These are phyloP conservation scores for Stagonosporopsis tanaceti DNA, from an alignment of 2,329 filamentous ascomycete species.

Conservation along the genomic window DNA sequence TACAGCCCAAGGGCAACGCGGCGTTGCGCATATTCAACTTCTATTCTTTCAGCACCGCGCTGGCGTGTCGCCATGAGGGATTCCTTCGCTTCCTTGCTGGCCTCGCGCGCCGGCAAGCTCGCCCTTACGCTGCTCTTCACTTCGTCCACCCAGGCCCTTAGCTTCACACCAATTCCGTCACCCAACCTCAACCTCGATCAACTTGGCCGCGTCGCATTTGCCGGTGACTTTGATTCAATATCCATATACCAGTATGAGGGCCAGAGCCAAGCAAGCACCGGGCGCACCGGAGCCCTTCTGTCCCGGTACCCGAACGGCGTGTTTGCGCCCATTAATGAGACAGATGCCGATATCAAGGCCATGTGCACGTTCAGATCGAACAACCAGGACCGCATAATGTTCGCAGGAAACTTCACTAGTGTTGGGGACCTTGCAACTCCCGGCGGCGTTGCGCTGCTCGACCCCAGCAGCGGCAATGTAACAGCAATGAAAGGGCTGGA, in stretches of 20 bases:
- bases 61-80: constrained; percentile 48
- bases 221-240: constrained; percentile 89
- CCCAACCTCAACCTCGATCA: constrained; percentile 79
- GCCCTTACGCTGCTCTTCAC: constrained; percentile 46
- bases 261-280: constrained; percentile 74
- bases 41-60: constrained; percentile 33
- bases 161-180: constrained; percentile 68
- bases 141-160: constrained; percentile 46
- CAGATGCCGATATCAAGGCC: constrained; percentile 84
- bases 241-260: constrained; percentile 87
- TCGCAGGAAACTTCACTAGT: constrained; percentile 96
- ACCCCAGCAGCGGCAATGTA: constrained; percentile 74
- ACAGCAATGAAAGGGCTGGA: constrained; percentile 80
- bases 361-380: constrained; percentile 84
- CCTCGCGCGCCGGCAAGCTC: constrained; percentile 48
- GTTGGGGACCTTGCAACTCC: constrained; percentile 77
- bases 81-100: constrained; percentile 47
- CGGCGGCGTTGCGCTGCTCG: constrained; percentile 80
- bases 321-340: constrained; percentile 75
- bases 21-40: constrained; percentile 15
- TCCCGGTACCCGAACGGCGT: constrained; percentile 84
- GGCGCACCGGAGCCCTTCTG: constrained; percentile 80
- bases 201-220: constrained; percentile 83
- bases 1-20: constrained; percentile 22
- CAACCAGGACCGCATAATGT: constrained; percentile 76